Evolutionary conservation across 202 grass and related monocot species (phyloP).

Genomic region (Schoenoplectus tabernaemontani): DNA sequence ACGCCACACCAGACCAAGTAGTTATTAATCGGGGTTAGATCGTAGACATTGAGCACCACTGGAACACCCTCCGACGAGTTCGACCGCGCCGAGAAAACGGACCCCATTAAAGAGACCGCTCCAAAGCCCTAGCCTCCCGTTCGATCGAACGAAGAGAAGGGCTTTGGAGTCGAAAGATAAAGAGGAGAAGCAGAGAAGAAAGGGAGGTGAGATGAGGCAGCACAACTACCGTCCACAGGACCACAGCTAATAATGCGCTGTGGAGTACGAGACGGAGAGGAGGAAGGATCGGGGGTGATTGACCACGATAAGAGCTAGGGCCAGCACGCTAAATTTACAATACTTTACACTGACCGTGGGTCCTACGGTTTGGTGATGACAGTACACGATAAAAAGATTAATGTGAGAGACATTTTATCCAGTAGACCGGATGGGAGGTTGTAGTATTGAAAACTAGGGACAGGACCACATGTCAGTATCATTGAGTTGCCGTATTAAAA

Average conservation of each 20-base stretch:
- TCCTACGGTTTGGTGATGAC: neutral
- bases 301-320: conserved; percentile 12
- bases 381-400: neutral
- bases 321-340: neutral
- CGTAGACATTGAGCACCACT: conserved; percentile 81
- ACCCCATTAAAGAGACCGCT: conserved; percentile 5
- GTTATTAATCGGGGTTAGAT: conserved; percentile 72
- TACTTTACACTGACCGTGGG: too few species aligned
- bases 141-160: neutral
- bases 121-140: conserved; percentile 12
- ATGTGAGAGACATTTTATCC: too few species aligned
- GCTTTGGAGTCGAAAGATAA: neutral
- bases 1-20: conserved; percentile 82
- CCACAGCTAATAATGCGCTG: neutral
- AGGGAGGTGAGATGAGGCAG: too few species aligned
- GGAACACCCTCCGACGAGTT: conserved; percentile 30
- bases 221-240: neutral
- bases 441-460: too few species aligned
- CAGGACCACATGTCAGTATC: neutral
- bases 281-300: too few species aligned
- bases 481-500: neutral
- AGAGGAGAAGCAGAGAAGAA: neutral
- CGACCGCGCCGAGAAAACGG: conserved; percentile 18
- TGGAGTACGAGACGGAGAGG: too few species aligned
- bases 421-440: neutral